Conservation (phyloP, 2,329 filamentous ascomycete genomes). For the Colletotrichum plurivorum region DNA sequence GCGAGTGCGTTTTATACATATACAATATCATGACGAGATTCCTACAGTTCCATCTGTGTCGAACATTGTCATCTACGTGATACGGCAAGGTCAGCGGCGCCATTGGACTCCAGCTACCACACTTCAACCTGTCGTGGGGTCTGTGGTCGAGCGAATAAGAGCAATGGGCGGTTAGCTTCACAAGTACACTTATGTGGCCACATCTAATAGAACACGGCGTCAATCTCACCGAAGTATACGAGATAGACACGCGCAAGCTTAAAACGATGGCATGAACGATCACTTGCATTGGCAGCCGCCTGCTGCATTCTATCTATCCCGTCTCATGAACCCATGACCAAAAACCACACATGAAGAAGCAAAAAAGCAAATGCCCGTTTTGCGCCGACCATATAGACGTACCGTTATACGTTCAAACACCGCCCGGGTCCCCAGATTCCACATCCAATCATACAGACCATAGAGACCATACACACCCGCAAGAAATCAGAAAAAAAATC, state of each 20-base stretch:
- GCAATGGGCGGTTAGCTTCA: too few relatives aligned
- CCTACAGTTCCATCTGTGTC: too few relatives aligned
- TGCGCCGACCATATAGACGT: constrained; percentile 25
- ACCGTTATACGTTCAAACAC: not conserved
- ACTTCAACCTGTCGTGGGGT: too few relatives aligned
- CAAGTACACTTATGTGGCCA: too few relatives aligned
- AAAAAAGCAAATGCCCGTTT: not conserved
- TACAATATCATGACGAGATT: too few relatives aligned
- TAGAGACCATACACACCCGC: not conserved
- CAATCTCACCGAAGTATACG: too few relatives aligned
- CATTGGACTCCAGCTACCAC: too few relatives aligned
- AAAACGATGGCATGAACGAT: not conserved
- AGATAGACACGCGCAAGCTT: not conserved
- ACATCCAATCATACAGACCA: constrained; percentile 9
- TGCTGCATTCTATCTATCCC: constrained; percentile 16
- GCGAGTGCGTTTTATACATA: too few relatives aligned
- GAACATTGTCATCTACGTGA: too few relatives aligned
- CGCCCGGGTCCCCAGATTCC: constrained; percentile 1
- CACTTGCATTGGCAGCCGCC: constrained; percentile 7
- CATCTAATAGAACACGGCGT: too few relatives aligned
- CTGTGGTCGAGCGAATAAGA: accelerated
- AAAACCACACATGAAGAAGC: not conserved
- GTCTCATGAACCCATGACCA: not conserved
- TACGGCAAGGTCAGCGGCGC: too few relatives aligned
- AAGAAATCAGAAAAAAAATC: constrained; percentile 21